Evolutionary conservation across 495 filamentous ascomycete species (phyloP).

Genomic region (Neurospora sp.): DNA sequence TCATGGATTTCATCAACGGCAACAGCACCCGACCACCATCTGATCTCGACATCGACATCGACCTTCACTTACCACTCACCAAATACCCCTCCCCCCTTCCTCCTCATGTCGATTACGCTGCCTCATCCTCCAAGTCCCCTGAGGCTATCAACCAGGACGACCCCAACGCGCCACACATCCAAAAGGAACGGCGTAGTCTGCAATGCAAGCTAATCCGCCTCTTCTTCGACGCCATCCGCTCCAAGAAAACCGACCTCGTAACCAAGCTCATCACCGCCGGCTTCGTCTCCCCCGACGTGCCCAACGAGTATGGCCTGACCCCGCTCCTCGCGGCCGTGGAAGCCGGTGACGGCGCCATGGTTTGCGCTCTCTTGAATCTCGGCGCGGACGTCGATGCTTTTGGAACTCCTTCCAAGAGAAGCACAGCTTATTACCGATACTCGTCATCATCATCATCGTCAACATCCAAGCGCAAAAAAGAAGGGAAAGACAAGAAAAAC

Average conservation of each 20-base stretch:
- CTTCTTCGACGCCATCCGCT: conserved; percentile 13
- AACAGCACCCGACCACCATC: background rate
- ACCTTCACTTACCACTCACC: conserved; percentile 9
- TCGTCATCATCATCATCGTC: background rate
- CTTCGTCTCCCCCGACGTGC: conserved; percentile 19
- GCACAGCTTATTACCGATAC: background rate
- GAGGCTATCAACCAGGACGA: background rate
- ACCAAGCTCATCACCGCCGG: conserved; percentile 10
- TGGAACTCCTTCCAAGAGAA: background rate
- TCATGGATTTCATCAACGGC: background rate
- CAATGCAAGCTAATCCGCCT: conserved; percentile 11
- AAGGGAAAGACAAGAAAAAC: background rate
- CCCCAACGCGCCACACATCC: background rate
- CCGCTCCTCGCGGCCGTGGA: conserved; percentile 27
- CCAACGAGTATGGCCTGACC: conserved; percentile 14
- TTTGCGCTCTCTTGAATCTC: conserved; percentile 19
- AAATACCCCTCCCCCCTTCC: background rate
- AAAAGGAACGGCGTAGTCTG: background rate
- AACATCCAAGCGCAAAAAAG: background rate
- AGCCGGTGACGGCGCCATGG: conserved; percentile 18
- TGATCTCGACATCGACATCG: background rate
- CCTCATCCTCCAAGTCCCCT: background rate
- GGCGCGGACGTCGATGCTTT: conserved; percentile 21
- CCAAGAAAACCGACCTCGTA: conserved; percentile 12
- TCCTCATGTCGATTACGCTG: background rate